Conservation (phyloP, 2,329 filamentous ascomycete species). For the Trichophyton equinum region DNA sequence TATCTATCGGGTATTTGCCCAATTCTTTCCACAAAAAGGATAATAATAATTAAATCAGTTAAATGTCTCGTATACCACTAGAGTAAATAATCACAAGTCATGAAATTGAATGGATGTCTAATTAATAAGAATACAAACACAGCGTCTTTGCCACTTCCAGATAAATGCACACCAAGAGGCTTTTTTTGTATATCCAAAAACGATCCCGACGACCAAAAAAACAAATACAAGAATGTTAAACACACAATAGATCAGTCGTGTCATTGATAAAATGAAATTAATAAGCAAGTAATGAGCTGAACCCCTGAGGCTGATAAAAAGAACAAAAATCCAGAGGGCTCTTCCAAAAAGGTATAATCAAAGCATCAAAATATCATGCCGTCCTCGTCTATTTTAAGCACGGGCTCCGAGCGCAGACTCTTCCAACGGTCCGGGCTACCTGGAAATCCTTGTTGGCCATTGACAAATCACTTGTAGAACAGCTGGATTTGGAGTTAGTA, state of each 20-base stretch:
- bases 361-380: slow-evolving; percentile 1
- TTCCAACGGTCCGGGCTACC: background rate
- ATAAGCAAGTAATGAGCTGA: background rate
- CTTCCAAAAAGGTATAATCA: background rate
- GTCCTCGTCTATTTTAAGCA: background rate
- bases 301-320: background rate
- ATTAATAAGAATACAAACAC: background rate
- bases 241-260: background rate
- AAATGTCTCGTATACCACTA: too few relatives aligned
- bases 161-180: background rate
- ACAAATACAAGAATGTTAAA: background rate
- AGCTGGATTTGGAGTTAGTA: background rate
- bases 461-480: background rate
- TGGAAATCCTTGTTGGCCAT: background rate
- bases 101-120: background rate
- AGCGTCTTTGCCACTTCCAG: background rate
- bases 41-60: too few relatives aligned
- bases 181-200: background rate
- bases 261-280: background rate
- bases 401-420: background rate
- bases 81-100: background rate
- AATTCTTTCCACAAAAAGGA: too few relatives aligned
- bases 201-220: background rate
- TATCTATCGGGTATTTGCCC: background rate
- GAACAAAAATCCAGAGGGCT: background rate